Base-by-base conservation (phyloP, 1,284 basidiomycete genomes). In the Leucoagaricus sp. region DNA sequence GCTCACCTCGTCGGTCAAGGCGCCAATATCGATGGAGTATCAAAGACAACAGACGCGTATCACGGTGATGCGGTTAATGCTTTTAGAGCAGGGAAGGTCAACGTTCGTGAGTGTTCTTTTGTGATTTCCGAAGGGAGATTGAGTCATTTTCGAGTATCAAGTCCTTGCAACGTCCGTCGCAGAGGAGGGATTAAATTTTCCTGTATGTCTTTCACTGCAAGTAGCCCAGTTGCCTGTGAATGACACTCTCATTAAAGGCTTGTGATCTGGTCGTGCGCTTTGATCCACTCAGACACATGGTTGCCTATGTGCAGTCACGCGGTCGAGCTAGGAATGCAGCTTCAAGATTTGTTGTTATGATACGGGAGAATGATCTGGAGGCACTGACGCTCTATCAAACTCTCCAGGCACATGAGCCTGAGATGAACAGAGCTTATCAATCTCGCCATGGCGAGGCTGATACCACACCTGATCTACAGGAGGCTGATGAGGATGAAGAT, bases 131-230 rank as follows among this genome's bases (percentile, higher is more conserved):
- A 4, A 34, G 53, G 47, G 33, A 34, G 2, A 15, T 36, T 45
- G 9, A 36, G 48, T 61, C 25, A 15, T 38, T 3, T 38, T 17
- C 31, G 49, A 47, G 42, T 23, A 19, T 33, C 13, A 34, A 91
- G 89, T 94, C 26, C 77, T 94, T 58, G 89, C 91, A 3, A 94
- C 92, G 0, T 86, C 86, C 7, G 91, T 94, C 5, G 93, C 91
- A 0, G 93, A 95, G 72, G 92, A 94, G 74, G 93, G 92, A 0
- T 78, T 94, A 25, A 91, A 94, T 69, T 93, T 94, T 70, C 89
- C 86, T 12, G 87, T 88, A 65, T 52, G 79, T 57, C 36, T 29
- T 25, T 52, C 23, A 15, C 33, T 46, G n/a, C n/a, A n/a, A n/a
- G n/a, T 49, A 15, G 10, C 13, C 1, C 40, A 23, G 6, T 25